Conservation (phyloP, 306 rosid genomes). For the Corylus heterophylla region DNA sequence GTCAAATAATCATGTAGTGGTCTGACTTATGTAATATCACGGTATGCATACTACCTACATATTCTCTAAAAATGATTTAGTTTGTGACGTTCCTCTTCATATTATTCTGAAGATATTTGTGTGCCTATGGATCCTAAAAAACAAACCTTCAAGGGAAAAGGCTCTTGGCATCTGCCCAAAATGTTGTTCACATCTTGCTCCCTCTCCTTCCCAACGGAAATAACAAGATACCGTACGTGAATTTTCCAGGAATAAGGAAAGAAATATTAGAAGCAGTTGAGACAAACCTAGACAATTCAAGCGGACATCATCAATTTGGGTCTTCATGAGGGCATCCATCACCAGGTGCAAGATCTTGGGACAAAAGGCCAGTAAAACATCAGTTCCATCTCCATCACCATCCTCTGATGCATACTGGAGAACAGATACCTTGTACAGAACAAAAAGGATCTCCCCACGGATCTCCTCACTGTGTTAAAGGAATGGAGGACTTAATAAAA, state of each 20-base stretch:
- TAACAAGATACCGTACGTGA: constrained; percentile 8
- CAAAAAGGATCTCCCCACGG: constrained; percentile 82
- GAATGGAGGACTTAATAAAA: constrained; percentile 18
- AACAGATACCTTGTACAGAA: constrained; percentile 66
- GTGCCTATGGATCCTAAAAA: neutral
- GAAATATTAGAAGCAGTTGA: constrained; percentile 16
- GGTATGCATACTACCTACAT: neutral
- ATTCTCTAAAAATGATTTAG: neutral
- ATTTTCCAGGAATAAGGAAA: constrained; percentile 17
- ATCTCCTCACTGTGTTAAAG: constrained; percentile 71
- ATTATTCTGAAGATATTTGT: constrained; percentile 1
- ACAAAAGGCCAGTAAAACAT: constrained; percentile 58
- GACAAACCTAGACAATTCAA: constrained; percentile 84
- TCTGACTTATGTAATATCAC: neutral
- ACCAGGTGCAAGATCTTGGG: constrained; percentile 69
- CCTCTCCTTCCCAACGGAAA: constrained; percentile 8
- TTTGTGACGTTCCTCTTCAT: neutral
- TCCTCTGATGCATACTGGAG: constrained; percentile 50
- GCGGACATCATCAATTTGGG: constrained; percentile 80
- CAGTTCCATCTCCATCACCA: constrained; percentile 60
- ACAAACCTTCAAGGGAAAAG: neutral
- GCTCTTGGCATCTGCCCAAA: neutral
- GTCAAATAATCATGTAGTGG: neutral
- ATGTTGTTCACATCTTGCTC: neutral
- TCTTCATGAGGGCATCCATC: constrained; percentile 77